Evolutionary conservation across 202 grass and related monocot species (phyloP).

Genomic region (Alloteropsis angusta): DNA sequence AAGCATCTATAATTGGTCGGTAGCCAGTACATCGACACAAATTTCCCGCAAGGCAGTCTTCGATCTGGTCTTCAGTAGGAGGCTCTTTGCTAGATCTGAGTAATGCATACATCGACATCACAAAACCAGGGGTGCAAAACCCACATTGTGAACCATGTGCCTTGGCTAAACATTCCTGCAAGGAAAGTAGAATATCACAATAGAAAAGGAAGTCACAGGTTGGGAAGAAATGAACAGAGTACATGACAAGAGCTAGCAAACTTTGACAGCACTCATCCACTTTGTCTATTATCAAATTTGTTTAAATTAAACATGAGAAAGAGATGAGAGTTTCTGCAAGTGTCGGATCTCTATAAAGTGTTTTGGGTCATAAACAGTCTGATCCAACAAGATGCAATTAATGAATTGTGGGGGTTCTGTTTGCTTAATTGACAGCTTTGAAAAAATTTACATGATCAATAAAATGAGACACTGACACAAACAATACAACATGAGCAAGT

Average conservation of each 20-base stretch:
- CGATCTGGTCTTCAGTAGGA: constrained; percentile 86
- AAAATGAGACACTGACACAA: neutral
- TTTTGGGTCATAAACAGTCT: neutral
- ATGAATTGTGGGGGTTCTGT: neutral
- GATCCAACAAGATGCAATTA: neutral
- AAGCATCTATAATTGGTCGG: constrained; percentile 89
- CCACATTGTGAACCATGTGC: constrained; percentile 98
- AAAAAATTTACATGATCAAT: neutral
- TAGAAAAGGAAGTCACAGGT: constrained; percentile 4
- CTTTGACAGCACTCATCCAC: constrained; percentile 10
- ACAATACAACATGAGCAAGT: neutral
- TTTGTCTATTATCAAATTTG: neutral
- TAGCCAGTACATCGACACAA: constrained; percentile 97
- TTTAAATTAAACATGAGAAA: neutral
- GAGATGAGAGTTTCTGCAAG: constrained; percentile 1
- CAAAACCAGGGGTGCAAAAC: constrained; percentile 96
- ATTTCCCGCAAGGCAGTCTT: constrained; percentile 89
- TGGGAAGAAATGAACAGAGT: neutral
- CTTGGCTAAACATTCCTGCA: constrained; percentile 74
- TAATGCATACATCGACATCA: constrained; percentile 96
- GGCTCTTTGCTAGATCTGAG: constrained; percentile 72
- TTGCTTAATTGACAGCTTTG: neutral
- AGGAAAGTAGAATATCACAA: constrained; percentile 24
- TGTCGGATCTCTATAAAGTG: neutral
- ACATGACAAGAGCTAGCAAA: neutral